phyloP scores from a whole-genome alignment of 257 asterid genomes.

The Salvia splendens region DNA sequence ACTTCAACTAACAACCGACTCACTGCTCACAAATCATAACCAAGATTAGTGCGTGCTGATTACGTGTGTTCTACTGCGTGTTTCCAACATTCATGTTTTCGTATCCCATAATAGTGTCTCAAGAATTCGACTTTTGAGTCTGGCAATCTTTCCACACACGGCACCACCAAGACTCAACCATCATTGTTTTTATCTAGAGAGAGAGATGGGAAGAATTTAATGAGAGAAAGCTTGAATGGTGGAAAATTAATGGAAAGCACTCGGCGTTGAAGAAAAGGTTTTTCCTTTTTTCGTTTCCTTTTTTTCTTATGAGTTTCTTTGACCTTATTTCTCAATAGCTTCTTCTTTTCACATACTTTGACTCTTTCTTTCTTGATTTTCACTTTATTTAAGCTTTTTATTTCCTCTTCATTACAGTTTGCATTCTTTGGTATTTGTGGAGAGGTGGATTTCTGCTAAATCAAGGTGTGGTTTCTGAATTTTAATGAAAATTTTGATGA shows the following conservation, averaged over 20 bases:
- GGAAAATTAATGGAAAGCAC: slow-evolving; percentile 22
- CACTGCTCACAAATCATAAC: slow-evolving; percentile 26
- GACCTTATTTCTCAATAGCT: slow-evolving; percentile 43
- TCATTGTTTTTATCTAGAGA: slow-evolving; percentile 17
- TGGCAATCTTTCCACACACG: slow-evolving; percentile 45
- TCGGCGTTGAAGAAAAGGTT: slow-evolving; percentile 45
- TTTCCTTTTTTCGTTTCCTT: background rate
- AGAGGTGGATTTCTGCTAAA: slow-evolving; percentile 6
- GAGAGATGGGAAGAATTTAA: slow-evolving; percentile 29
- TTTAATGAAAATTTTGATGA: slow-evolving; percentile 3
- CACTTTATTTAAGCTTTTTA: slow-evolving; percentile 3
- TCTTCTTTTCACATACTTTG: slow-evolving; percentile 32
- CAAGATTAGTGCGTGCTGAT: slow-evolving; percentile 20
- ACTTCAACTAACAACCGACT: slow-evolving; percentile 17
- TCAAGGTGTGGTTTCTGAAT: slow-evolving; percentile 27
- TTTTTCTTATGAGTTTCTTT: slow-evolving; percentile 30
- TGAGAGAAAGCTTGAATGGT: slow-evolving; percentile 34
- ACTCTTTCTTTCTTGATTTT: slow-evolving; percentile 21
- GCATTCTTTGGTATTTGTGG: background rate
- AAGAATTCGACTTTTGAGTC: slow-evolving; percentile 36
- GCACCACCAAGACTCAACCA: slow-evolving; percentile 41
- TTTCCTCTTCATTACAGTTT: slow-evolving; percentile 21
- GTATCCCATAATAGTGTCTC: slow-evolving; percentile 20
- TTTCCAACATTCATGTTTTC: background rate
- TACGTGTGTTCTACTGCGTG: background rate